Base-by-base conservation (phyloP, 352 stramenopile species). In the Phytophthora cryptogea region DNA sequence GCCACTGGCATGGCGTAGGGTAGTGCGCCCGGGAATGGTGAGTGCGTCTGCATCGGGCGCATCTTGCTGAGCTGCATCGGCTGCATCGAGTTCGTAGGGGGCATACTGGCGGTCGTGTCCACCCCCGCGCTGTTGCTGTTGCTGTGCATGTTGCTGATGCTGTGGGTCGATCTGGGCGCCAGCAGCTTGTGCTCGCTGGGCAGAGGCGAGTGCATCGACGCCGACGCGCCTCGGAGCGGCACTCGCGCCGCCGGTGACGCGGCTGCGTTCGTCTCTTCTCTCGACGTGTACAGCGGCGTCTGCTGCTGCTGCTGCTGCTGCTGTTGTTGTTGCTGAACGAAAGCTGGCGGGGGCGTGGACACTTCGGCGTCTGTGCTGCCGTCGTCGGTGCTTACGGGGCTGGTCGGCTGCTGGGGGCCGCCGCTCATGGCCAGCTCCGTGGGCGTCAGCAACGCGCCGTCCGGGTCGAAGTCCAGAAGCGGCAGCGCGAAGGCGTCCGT, bases 1-100 rank as follows among this genome's bases (percentile, higher is more conserved):
- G 81, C 81, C 16, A 90, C 71, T 5, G 81, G 81, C 47, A 86
- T 72, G 26, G 81, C 81, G 37, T 84, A 90, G 11, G 81, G 78
- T 28, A 90, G 73, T 16, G 36, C 37, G 8, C 41, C 30, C 3
- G 68, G n/a, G 32, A 80, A 72, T 33, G 55, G 9, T 10, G 40
- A 30, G 27, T 46, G 10, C 13, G 41, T 33, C 28, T 42, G 31
- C 35, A 35, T 43, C 45, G 53, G 32, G 28, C 45, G 32, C 28
- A 31, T 41, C 37, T 52, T 67, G 37, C 27, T 54, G 31, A 50
- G 37, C 20, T 59, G 51, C 54, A 44, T 33, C 10, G 39, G 36
- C 28, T 57, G 53, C 42, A 20, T 16, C 28, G 56, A 3, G n/a
- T 32, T 51, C 28, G 41, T n/a, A 4, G 40, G 28, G 2, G n/a